Base-by-base conservation (phyloP, 768 basidiomycete species). In the Roridomyces roridus region DNA sequence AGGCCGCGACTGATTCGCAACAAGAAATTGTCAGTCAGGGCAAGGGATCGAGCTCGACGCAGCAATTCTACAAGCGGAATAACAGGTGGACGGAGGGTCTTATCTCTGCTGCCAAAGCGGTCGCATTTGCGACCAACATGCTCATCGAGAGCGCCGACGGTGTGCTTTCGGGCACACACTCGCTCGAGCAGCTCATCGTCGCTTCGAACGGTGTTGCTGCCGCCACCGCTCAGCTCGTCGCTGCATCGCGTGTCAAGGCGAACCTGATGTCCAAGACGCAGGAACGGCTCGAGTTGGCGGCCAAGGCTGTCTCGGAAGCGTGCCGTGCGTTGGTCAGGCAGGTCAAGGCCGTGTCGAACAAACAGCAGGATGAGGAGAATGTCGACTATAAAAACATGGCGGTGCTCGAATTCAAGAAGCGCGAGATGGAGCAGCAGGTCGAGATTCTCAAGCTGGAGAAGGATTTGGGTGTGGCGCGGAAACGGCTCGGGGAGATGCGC, bases 341-440 rank as follows among this genome's bases (percentile, higher is more conserved):
- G 71, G 96, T 99, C 77, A 98, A 96, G 76, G 89, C 94, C 3
- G 87, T 98, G 61, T 89, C 95, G 23, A 91, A 93, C 39, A 86
- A 86, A 71, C 89, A 96, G 72, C 74, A 74, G 10, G 84, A 88
- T 65, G 86, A 88, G 48, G 92, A 96, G 60, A 87, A 91, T n/a
- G 80, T 85, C 12, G 87, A 92, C 72, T 98, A 94, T 77, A 90
- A 89, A 74, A 88, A 87, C 60, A 96, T 98, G 93, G 92, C 93
- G 4, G 87, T 80, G 39, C 80, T 97, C 67, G 96, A 99, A 74
- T 98, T 96, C 85, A 98, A 98, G 82, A 91, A 86, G 68, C 83
- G 89, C 45, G 96, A 98, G 83, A 98, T 99, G 95, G 97, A 98
- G 76, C 94, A 96, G 68, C 96, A 98, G 74, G 97, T 98, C n/a